Evolutionary conservation across 1,139 yeast species (phyloP).

Genomic region (Blastobotrys malaysiensis): DNA sequence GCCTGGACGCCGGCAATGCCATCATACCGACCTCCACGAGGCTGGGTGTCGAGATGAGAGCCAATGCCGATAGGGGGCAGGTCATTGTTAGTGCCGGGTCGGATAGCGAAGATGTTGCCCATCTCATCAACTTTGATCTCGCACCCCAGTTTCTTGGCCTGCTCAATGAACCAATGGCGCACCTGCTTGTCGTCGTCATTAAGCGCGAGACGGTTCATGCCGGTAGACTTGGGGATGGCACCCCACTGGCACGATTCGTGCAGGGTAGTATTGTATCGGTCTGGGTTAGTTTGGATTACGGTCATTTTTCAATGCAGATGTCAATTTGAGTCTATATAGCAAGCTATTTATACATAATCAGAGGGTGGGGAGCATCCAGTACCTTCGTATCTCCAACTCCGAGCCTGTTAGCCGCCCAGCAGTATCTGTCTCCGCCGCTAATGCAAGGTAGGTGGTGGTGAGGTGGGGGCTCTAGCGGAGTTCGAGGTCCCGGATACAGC

Average conservation of each 20-base stretch:
- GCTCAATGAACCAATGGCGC: constrained; percentile 61
- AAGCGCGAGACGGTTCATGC: constrained; percentile 50
- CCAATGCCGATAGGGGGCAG: constrained; percentile 61
- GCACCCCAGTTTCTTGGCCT: constrained; percentile 52
- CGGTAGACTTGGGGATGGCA: constrained; percentile 67
- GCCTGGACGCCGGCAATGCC: constrained; percentile 62
- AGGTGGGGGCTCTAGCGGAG: not conserved
- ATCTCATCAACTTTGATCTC: constrained; percentile 52
- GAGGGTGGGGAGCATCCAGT: not conserved
- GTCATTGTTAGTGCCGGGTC: constrained; percentile 48
- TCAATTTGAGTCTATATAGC: not conserved
- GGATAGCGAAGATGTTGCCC: constrained; percentile 63
- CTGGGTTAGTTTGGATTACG: not conserved
- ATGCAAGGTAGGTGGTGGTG: not conserved
- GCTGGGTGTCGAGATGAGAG: constrained; percentile 72
- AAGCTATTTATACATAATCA: not conserved
- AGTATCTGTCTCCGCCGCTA: not conserved
- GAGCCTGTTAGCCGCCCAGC: not conserved
- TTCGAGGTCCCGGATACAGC: not conserved
- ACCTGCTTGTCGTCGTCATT: constrained; percentile 57
- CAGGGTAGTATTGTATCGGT: constrained; percentile 36
- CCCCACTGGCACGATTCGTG: constrained; percentile 62
- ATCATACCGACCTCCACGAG: constrained; percentile 74
- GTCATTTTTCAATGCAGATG: not conserved
- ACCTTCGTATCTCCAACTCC: not conserved